phyloP scores from a whole-genome alignment of 345 rosid genomes.

The Hibiscus mutabilis region DNA sequence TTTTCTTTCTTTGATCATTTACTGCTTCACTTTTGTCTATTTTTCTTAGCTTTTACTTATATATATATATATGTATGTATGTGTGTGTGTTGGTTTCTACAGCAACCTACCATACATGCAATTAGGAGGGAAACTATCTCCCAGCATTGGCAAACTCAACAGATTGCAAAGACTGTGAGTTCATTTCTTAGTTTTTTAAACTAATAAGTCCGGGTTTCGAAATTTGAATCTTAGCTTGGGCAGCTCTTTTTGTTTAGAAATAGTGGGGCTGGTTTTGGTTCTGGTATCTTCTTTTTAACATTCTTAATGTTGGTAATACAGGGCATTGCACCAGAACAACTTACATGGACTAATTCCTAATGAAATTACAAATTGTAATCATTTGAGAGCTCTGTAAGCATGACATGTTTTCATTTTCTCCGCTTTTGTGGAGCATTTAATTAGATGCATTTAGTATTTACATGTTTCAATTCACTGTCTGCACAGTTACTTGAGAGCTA shows the following conservation, averaged over 20 bases:
- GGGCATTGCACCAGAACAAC: slow-evolving; percentile 91
- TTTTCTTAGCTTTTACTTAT: background rate
- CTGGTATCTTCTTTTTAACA: background rate
- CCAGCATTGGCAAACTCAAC: slow-evolving; percentile 79
- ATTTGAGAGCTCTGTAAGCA: slow-evolving; percentile 86
- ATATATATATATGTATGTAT: no score
- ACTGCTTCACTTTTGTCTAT: background rate
- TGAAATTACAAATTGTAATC: slow-evolving; percentile 71
- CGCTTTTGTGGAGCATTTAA: background rate
- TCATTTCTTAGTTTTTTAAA: background rate
- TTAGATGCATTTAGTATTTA: background rate
- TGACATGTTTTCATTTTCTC: no score
- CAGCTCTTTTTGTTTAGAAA: no score
- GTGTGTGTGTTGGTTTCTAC: slow-evolving; percentile 15
- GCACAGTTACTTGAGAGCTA: slow-evolving; percentile 76
- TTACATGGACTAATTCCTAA: slow-evolving; percentile 76
- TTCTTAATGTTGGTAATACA: slow-evolving; percentile 14
- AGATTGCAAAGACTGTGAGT: slow-evolving; percentile 85
- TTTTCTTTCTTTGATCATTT: background rate
- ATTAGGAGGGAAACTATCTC: slow-evolving; percentile 75
- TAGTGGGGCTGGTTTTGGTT: no score
- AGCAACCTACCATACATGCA: slow-evolving; percentile 93
- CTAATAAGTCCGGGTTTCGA: no score
- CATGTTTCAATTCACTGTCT: slow-evolving; percentile 11
- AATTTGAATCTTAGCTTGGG: no score